Conservation (phyloP, 441 rosid species). For the Rhodomyrtus psidioides region DNA sequence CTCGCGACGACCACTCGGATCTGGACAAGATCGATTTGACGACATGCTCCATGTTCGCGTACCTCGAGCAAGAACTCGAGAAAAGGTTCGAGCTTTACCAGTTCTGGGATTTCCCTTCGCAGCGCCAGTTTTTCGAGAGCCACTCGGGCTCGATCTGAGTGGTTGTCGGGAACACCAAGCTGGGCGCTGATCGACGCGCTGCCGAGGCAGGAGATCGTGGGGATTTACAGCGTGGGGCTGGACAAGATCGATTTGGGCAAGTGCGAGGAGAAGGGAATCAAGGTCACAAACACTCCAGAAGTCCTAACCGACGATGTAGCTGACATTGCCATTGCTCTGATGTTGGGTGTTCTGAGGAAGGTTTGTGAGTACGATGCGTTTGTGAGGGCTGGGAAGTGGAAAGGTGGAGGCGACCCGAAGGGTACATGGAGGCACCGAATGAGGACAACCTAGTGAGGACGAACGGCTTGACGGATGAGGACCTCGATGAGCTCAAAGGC, state of each 20-base stretch:
- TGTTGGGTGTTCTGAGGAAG: conserved; percentile 8
- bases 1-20: no score
- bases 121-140: background rate
- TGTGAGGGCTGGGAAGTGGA: conserved; percentile 12
- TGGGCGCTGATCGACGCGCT: conserved; percentile 5
- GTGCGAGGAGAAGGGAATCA: conserved; percentile 7
- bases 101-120: conserved; percentile 10
- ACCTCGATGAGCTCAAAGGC: no score
- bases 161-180: conserved; percentile 8
- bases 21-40: no score
- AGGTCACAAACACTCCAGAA: conserved; percentile 17
- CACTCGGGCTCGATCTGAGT: conserved; percentile 4
- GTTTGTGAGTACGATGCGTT: conserved; percentile 3
- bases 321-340: conserved; percentile 8
- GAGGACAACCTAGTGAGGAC: no score
- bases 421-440: no score
- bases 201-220: conserved; percentile 13
- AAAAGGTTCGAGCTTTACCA: conserved; percentile 34
- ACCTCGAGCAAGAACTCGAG: conserved; percentile 66
- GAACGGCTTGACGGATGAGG: no score
- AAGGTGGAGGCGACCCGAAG: no score
- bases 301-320: conserved; percentile 17
- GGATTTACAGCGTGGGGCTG: conserved; percentile 14
- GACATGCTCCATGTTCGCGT: conserved; percentile 53
- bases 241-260: conserved; percentile 16